These are phyloP conservation scores for Tripterygium wilfordii DNA, from an alignment of 177 flowering plant genomes.

Conservation along the genomic window DNA sequence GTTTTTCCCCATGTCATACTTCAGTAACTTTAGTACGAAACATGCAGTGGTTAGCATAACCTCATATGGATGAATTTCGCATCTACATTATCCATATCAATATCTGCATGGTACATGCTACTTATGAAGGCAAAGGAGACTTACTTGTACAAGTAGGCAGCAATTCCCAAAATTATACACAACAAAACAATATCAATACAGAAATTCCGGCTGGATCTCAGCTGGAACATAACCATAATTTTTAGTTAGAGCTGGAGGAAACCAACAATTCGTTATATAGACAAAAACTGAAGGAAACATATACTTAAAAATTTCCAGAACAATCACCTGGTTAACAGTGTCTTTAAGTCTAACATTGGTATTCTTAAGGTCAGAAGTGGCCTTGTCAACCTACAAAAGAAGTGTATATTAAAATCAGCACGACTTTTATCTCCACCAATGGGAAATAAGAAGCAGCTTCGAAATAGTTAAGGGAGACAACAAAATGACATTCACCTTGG, in stretches of 20 bases:
- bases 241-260: constrained; percentile 6
- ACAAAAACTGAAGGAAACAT: background rate
- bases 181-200: constrained; percentile 88
- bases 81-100: too few species aligned
- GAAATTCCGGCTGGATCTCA: constrained; percentile 91
- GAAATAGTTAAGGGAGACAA: background rate
- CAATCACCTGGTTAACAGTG: constrained; percentile 75
- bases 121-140: constrained; percentile 15
- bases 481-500: constrained; percentile 25
- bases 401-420: background rate
- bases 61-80: too few species aligned
- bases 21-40: too few species aligned
- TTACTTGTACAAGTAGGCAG: constrained; percentile 96
- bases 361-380: constrained; percentile 85
- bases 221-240: constrained; percentile 38
- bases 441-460: background rate
- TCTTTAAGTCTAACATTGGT: constrained; percentile 95
- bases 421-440: background rate
- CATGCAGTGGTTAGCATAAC: too few species aligned
- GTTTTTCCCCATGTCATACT: too few species aligned
- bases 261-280: background rate
- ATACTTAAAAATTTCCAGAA: constrained; percentile 2
- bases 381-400: constrained; percentile 73
- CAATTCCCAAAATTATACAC: constrained; percentile 85
- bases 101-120: background rate